Base-by-base conservation (phyloP, 2,329 filamentous ascomycete genomes). In the Penicillium carneum region DNA sequence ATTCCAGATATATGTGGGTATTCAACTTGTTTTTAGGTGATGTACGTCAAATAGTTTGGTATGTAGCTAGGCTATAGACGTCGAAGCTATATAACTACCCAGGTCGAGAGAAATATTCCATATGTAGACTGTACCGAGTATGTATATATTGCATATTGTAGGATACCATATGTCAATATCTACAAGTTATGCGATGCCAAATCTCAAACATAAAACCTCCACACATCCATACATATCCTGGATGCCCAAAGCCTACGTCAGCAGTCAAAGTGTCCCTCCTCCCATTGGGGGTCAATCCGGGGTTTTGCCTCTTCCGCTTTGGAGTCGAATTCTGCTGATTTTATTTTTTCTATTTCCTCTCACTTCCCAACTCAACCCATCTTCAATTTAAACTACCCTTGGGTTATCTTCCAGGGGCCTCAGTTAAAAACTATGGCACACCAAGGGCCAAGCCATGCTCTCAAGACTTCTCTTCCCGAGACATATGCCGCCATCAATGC, bases 381-480 rank as follows among this genome's bases (percentile, higher is more conserved):
- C 23, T 20, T 18, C 14, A 41, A 31, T 38, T 31, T 7, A 38
- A 14, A 33, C 33, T 33, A 18, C 20, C 34, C n/a, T 29, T 14
- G 16, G 16, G 1, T 10, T 26, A 45, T 45, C 23, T 23, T 46
- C 0, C 20, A 34, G 9, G n/a, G 18, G 8, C 9, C 12, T 18
- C 20, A 9, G 39, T 38, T 23, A 1, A 26, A 43, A 47, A 66
- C 4, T 11, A 72, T 73, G 69, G 47, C 65, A 48, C 65, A 57
- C 8, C 29, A 57, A 69, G 36, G 66, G 60, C 79, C 23, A 88
- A 86, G 31, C 3, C 42, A 70, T 63, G 87, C 88, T 61, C 80
- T 91, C 16, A 90, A 89, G 73, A 88, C 86, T 57, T 80, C 83
- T 29, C 79, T 81, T 18, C 76, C 76, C 10, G 71, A 76, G 26